Conservation (phyloP, 257 asterid genomes). For the Lycium barbarum region DNA sequence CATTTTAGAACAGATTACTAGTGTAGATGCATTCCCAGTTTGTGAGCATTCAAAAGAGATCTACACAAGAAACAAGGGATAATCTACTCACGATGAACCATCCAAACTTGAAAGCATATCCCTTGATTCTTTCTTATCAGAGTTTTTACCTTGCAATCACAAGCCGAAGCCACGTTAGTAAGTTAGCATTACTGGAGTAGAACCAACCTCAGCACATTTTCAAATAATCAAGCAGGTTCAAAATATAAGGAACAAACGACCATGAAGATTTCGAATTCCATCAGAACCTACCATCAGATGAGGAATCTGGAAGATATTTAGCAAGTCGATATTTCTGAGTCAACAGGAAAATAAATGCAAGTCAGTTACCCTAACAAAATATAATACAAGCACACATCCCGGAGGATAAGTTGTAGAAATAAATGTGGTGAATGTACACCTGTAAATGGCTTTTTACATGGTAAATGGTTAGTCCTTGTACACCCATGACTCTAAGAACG, state of each 20-base stretch:
- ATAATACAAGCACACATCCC: background rate
- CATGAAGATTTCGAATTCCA: background rate
- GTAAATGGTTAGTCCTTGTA: constrained; percentile 95
- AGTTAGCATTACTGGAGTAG: background rate
- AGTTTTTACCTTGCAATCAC: constrained; percentile 62
- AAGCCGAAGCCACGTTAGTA: background rate
- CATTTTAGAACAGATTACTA: constrained; percentile 9
- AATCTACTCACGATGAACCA: constrained; percentile 87
- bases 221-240: background rate
- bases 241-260: background rate
- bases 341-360: constrained; percentile 36
- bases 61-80: constrained; percentile 20
- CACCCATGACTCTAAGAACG: constrained; percentile 98
- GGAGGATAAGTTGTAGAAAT: constrained; percentile 5
- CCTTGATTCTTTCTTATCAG: constrained; percentile 83
- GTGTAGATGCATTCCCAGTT: background rate
- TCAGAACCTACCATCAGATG: constrained; percentile 79
- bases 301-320: constrained; percentile 95
- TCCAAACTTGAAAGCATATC: constrained; percentile 81
- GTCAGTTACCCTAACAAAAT: background rate
- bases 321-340: constrained; percentile 98
- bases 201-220: background rate
- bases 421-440: constrained; percentile 49
- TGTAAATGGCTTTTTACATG: constrained; percentile 99
- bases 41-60: background rate